Conservation (phyloP, 108 stramenopile genomes). For the Nitzschia palea region DNA sequence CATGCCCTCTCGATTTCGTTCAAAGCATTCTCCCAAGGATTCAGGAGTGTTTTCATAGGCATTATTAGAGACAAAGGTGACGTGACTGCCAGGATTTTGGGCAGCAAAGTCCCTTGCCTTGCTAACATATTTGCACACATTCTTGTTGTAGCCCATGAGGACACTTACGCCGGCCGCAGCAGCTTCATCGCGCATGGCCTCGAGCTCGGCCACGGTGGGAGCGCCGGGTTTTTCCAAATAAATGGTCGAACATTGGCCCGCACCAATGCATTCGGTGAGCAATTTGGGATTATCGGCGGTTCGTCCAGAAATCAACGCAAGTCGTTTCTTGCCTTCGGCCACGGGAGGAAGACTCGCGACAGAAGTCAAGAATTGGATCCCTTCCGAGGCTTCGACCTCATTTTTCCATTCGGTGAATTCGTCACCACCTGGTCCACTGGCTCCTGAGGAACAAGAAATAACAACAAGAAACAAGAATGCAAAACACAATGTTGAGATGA, state of each 20-base stretch:
- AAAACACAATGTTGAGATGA: too few relatives aligned
- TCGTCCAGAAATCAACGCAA: conserved; percentile 86
- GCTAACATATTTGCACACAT: conserved; percentile 89
- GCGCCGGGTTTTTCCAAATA: conserved; percentile 94
- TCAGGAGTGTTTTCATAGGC: conserved; percentile 85
- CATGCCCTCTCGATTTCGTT: conserved; percentile 93
- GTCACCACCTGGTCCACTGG: conserved; percentile 72
- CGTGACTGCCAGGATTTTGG: conserved; percentile 52
- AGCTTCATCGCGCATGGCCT: conserved; percentile 76
- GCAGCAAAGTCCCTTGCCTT: conserved; percentile 78
- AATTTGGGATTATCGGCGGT: conserved; percentile 89
- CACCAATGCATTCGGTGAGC: conserved; percentile 64
- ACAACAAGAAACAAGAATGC: too few relatives aligned
- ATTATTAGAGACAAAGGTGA: conserved; percentile 92
- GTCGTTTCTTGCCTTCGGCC: conserved; percentile 68
- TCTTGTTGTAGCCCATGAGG: conserved; percentile 96
- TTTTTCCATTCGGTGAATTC: conserved; percentile 79
- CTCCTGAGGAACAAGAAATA: conserved; percentile 32
- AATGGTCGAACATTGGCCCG: conserved; percentile 60
- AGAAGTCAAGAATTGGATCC: conserved; percentile 68
- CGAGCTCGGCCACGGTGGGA: conserved; percentile 83
- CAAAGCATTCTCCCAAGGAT: conserved; percentile 90
- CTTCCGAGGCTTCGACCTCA: conserved; percentile 56
- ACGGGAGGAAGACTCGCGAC: conserved; percentile 73
- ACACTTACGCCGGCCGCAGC: conserved; percentile 70